Percentiles rank a stretch among this genome's conserved stretches.
Evolutionary conservation across 495 filamentous ascomycete species (phyloP).

Genomic region (Hypomontagnella monticulosa): DNA sequence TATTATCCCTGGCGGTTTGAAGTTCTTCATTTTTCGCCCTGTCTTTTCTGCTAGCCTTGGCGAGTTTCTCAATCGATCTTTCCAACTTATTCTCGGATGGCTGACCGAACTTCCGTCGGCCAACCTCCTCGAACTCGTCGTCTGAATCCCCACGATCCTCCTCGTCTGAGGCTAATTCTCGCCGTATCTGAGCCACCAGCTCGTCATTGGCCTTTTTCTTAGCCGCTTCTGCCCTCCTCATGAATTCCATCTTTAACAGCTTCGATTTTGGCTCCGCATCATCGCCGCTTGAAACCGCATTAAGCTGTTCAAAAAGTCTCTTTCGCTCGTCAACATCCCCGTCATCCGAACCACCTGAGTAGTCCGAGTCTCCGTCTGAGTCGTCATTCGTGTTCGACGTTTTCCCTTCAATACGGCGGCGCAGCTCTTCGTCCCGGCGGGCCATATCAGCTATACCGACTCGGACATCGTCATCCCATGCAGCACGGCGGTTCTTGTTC

Average conservation of each 20-base stretch:
- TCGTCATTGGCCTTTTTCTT: slow-evolving; percentile 83
- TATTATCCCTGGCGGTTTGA: slow-evolving; percentile 32
- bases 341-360: slow-evolving; percentile 60
- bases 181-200: slow-evolving; percentile 75
- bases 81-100: slow-evolving; percentile 48
- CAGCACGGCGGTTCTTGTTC: slow-evolving; percentile 78
- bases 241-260: slow-evolving; percentile 66
- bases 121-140: slow-evolving; percentile 66
- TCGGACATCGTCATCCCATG: slow-evolving; percentile 86
- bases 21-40: slow-evolving; percentile 40
- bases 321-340: slow-evolving; percentile 59
- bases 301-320: slow-evolving; percentile 68
- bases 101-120: slow-evolving; percentile 72
- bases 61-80: slow-evolving; percentile 27
- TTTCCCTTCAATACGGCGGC: slow-evolving; percentile 83
- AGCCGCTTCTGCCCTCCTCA: slow-evolving; percentile 84
- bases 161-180: slow-evolving; percentile 69
- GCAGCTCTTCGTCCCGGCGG: slow-evolving; percentile 83
- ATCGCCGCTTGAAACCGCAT: slow-evolving; percentile 54
- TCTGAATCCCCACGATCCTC: slow-evolving; percentile 62
- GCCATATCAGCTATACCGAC: slow-evolving; percentile 83
- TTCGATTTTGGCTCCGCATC: slow-evolving; percentile 56
- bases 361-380: slow-evolving; percentile 64
- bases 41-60: slow-evolving; percentile 41
- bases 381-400: slow-evolving; percentile 60